phyloP scores from a whole-genome alignment of 2,329 filamentous ascomycete genomes.

The Hypocrella siamensis region DNA sequence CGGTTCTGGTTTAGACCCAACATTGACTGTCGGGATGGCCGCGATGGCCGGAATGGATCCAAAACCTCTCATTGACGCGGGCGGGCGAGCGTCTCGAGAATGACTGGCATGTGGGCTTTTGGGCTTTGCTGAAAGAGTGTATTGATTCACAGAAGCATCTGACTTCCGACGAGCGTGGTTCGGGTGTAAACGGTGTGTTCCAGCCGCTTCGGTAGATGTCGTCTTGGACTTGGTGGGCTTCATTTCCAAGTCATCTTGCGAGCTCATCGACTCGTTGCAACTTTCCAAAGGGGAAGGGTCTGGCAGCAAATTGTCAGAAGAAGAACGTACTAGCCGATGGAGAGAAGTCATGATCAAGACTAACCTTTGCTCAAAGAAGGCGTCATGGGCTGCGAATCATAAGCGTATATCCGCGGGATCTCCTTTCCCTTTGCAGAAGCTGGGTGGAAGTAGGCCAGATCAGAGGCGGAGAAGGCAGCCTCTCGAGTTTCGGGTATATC shows the following conservation, averaged over 20 bases:
- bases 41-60: slow-evolving; percentile 8
- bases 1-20: neutral
- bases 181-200: slow-evolving; percentile 10
- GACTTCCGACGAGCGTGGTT: slow-evolving; percentile 14
- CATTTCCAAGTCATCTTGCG: slow-evolving; percentile 25
- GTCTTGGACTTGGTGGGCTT: slow-evolving; percentile 8
- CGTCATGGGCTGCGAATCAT: slow-evolving; percentile 18
- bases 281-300: slow-evolving; percentile 13
- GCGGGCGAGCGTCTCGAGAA: slow-evolving; percentile 11
- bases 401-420: slow-evolving; percentile 14
- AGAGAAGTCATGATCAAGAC: neutral
- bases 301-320: too few relatives aligned
- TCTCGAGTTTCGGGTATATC: slow-evolving; percentile 14
- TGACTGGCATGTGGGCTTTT: slow-evolving; percentile 5
- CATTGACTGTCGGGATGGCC: slow-evolving; percentile 1
- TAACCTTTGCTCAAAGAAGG: slow-evolving; percentile 21
- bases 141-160: slow-evolving; percentile 12
- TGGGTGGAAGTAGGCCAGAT: slow-evolving; percentile 9
- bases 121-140: slow-evolving; percentile 5
- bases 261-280: slow-evolving; percentile 20
- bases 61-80: slow-evolving; percentile 15
- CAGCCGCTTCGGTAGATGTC: slow-evolving; percentile 1
- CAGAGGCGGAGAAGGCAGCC: slow-evolving; percentile 14
- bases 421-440: slow-evolving; percentile 27
- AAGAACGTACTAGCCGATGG: neutral